A percentile compares a stretch with the other conserved stretches of the same genome.
phyloP scores from a whole-genome alignment of 805 yeast species.

The Blastobotrys mokoenaii region DNA sequence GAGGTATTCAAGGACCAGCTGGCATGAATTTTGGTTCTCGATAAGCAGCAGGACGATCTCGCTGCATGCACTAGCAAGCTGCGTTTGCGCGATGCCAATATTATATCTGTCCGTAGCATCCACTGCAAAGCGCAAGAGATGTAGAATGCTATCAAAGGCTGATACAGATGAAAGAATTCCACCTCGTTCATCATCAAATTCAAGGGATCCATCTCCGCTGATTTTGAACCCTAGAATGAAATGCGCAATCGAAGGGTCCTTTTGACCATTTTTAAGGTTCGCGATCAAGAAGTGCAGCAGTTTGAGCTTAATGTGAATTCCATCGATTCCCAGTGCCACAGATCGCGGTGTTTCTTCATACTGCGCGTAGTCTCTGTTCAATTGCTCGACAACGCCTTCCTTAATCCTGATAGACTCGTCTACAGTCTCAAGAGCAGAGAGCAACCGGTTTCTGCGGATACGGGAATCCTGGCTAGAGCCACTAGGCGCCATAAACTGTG shows the following conservation, averaged over 20 bases:
- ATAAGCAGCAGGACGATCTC: constrained; percentile 58
- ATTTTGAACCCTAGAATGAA: constrained; percentile 68
- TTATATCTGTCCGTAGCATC: constrained; percentile 39
- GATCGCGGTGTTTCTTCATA: constrained; percentile 24
- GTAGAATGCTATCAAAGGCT: constrained; percentile 46
- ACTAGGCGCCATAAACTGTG: constrained; percentile 35
- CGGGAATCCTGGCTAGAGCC: constrained; percentile 28
- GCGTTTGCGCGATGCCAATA: constrained; percentile 33
- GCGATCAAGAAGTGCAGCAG: constrained; percentile 50
- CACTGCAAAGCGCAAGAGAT: constrained; percentile 41
- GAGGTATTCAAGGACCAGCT: constrained; percentile 42
- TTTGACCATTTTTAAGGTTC: constrained; percentile 36
- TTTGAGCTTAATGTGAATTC: constrained; percentile 43
- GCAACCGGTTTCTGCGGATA: constrained; percentile 45
- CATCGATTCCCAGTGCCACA: constrained; percentile 24
- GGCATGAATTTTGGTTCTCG: constrained; percentile 47
- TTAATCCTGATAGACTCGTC: constrained; percentile 73
- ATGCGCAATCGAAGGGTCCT: constrained; percentile 54
- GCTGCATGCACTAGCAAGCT: constrained; percentile 48
- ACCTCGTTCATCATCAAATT: constrained; percentile 36
- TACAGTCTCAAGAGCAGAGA: constrained; percentile 64
- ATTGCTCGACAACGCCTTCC: constrained; percentile 61
- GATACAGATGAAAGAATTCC: constrained; percentile 48
- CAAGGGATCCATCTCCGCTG: constrained; percentile 42
- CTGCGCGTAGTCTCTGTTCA: constrained; percentile 34